phyloP scores from a whole-genome alignment of 352 stramenopile genomes.

The Pythium folliculosum region DNA sequence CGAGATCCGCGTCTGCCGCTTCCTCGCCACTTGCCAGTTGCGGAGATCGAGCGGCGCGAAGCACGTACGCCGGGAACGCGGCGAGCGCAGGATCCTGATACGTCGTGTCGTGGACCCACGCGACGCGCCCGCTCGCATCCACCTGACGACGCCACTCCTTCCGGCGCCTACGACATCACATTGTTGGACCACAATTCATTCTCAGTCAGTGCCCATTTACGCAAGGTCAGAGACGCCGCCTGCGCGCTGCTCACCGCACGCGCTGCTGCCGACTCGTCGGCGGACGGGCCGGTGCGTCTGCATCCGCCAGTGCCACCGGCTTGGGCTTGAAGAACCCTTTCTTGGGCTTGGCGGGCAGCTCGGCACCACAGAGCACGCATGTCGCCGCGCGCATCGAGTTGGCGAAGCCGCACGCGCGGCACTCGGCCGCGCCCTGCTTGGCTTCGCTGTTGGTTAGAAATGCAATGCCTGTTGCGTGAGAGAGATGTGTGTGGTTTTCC shows the following conservation, averaged over 20 bases:
- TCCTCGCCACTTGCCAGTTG: background rate
- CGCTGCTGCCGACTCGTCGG: constrained; percentile 7
- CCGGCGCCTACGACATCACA: constrained; percentile 6
- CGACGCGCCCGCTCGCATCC: background rate
- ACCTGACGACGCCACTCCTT: constrained; percentile 22
- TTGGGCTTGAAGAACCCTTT: constrained; percentile 6
- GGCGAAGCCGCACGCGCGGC: constrained; percentile 18
- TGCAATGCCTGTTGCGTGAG: too few relatives aligned
- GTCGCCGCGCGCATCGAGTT: constrained; percentile 13
- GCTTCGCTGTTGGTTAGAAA: constrained; percentile 28
- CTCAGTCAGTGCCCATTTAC: too few relatives aligned
- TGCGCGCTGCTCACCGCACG: constrained; percentile 5
- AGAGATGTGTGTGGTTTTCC: too few relatives aligned
- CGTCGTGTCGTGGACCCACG: constrained; percentile 16
- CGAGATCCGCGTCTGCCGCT: background rate
- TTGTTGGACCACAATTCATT: background rate
- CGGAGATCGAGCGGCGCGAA: background rate
- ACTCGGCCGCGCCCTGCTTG: constrained; percentile 15
- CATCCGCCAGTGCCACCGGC: background rate
- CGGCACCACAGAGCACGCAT: constrained; percentile 23
- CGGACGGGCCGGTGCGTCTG: background rate
- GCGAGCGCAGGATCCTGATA: background rate
- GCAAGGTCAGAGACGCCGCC: too few relatives aligned
- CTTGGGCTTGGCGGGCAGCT: background rate
- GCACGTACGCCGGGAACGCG: constrained; percentile 14